Evolutionary conservation across 1,284 basidiomycete species (phyloP), one percentile per base, ranked within the genome.

Genomic region (Moesziomyces globuligerus): DNA sequence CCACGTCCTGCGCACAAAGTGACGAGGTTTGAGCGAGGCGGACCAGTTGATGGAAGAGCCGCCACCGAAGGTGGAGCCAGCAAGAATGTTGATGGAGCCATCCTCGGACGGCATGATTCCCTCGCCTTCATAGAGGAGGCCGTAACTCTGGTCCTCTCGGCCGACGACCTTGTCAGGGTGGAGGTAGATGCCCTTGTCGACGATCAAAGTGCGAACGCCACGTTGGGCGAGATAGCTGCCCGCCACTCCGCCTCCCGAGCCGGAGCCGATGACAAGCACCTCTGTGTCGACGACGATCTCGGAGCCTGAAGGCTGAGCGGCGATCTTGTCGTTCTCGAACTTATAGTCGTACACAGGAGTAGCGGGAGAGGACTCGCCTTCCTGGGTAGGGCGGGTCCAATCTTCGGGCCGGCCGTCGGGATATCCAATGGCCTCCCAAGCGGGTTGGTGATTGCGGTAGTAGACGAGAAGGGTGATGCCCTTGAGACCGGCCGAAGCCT

Each of bases 1-100:
- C 85, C 84, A 85, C 5, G 82, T 77, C 38, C 81, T 70, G 45
- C 85, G 80, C 7, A 84, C 69, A 57, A 79, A 83, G 56, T 80
- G 74, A n/a, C 82, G 83, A 13, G 83, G 83, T 59, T 79, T 78
- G 46, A 84, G 79, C 20, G 83, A 83, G 3, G 84, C 85, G 0
- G 83, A 83, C 85, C 85, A 86, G 72, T 86, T 86, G 76, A 86
- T 81, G 20, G 83, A 79, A 1, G 83, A 83, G 13, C 85, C 85
- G 5, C 85, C 85, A 7, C 85, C 85, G 24, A 85, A 85, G 17
- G 81, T 83, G 15, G 78, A 76, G 0, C 83, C 85, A 4, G 83
- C 83, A 4, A 86, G 71, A 21, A 85, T 52, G 43, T 78, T 83
- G 53, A 85, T 69, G 23, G 78, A 75, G 4, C 83, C 81, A 41